phyloP scores from a whole-genome alignment of 164 flowering plant species.

The Taxillus chinensis region DNA sequence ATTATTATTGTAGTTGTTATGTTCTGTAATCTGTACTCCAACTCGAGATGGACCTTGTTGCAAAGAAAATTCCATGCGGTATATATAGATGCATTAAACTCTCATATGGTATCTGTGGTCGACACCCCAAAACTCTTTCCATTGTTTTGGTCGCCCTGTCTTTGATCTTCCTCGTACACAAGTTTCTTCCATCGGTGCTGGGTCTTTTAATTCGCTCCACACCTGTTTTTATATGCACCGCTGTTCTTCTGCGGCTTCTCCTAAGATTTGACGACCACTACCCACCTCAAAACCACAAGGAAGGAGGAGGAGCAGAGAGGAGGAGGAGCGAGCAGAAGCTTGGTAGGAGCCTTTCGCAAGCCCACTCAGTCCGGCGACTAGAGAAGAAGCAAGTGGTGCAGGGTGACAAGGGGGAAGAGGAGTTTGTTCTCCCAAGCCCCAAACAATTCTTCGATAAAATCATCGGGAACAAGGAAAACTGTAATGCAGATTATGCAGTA shows the following conservation, averaged over 20 bases:
- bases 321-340: not conserved
- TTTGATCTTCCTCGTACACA: slow-evolving; percentile 27
- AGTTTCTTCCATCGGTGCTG: slow-evolving; percentile 27
- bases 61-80: slow-evolving; percentile 20
- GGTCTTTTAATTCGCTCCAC: slow-evolving; percentile 19
- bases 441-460: slow-evolving; percentile 10
- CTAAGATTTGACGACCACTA: slow-evolving; percentile 2
- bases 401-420: slow-evolving; percentile 6
- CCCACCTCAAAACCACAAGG: not conserved
- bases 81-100: slow-evolving; percentile 20
- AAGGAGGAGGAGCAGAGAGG: slow-evolving; percentile 1
- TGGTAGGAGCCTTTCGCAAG: not conserved
- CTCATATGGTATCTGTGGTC: slow-evolving; percentile 17
- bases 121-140: slow-evolving; percentile 35
- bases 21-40: no score
- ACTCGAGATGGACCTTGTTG: slow-evolving; percentile 41
- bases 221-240: slow-evolving; percentile 21
- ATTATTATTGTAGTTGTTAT: no score
- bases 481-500: not conserved
- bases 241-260: slow-evolving; percentile 10
- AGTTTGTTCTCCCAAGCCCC: not conserved
- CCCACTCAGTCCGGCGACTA: slow-evolving; percentile 19
- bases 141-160: slow-evolving; percentile 23
- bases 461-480: slow-evolving; percentile 5
- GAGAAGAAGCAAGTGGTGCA: slow-evolving; percentile 7